Base-by-base conservation (phyloP, 176 grass and related monocot species). In the Pontederia crassipes region DNA sequence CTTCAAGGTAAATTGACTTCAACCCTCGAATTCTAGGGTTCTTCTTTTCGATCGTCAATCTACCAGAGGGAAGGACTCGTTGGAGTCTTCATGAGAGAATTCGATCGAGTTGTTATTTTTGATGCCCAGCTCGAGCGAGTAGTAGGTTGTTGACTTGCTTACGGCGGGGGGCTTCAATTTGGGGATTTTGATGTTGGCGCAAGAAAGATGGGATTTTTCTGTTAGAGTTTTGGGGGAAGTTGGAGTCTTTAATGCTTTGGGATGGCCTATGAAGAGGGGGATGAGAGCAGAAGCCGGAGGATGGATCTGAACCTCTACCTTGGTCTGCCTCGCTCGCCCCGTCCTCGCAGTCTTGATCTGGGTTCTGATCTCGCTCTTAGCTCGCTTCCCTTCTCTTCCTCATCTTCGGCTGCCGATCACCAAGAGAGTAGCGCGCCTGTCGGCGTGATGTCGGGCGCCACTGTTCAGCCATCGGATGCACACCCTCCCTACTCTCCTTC, bases 251-350 rank as follows among this genome's bases (percentile, higher is more conserved):
- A 10, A 12, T 29, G 10, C 13, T 27, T 58, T 29, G 20, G 56
- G 3, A 11, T 29, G 56, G 11, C 56, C 11, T 17, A 58, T 17
- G 24, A 6, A 20, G 56, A 35, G 29, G 56, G 56, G 28, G 8
- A 29, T 58, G 20, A 29, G 56, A 20, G 55, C 55, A 53, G 74
- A 58, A 75, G 68, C 48, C 79, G 81, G 68, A 83, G 75, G 74
- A 92, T 98, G 93, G 93, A 98, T 98, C 82, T 98, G 81, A 98
- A 98, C 69, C 93, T 98, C 24, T 92, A 98, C 70, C 82, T 98
- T 28, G 93, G 93, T 17, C 85, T 86, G 52, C 88, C 87, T 52
- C 88, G 61, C 62, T 77, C 77, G 18, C 88, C 81, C 12, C 93
- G 87, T 56, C 77, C 77, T 32, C 87, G 81, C 32, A 76, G 88